Percentiles rank a stretch among this genome's conserved stretches.
phyloP scores from a whole-genome alignment of 805 yeast genomes.

The Komagataella pseudopastoris region DNA sequence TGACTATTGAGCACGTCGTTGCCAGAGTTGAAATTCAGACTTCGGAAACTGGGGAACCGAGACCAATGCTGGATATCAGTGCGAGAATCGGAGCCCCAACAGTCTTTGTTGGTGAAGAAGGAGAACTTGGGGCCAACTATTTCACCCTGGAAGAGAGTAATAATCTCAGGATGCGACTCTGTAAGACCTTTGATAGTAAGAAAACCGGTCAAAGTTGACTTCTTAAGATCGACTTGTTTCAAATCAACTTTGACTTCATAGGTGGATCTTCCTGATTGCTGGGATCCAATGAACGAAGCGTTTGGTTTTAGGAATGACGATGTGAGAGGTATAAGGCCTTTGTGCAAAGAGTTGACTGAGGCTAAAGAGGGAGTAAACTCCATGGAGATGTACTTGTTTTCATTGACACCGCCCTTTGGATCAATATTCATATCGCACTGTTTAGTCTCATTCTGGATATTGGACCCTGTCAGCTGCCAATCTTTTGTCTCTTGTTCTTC shows the following conservation, averaged over 20 bases:
- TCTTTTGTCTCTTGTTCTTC: background rate
- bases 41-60: conserved; percentile 25
- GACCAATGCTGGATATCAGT: conserved; percentile 58
- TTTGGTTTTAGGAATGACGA: conserved; percentile 46
- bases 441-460: background rate
- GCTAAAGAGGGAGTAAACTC: background rate
- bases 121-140: conserved; percentile 48
- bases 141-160: conserved; percentile 65
- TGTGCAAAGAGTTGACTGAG: background rate
- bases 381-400: background rate
- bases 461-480: background rate
- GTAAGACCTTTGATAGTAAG: conserved; percentile 55
- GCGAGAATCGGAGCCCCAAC: conserved; percentile 36
- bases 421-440: background rate
- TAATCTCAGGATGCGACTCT: conserved; percentile 43
- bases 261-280: conserved; percentile 50
- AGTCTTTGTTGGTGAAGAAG: conserved; percentile 40
- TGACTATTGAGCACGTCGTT: conserved; percentile 14
- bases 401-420: background rate
- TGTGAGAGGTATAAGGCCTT: background rate
- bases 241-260: conserved; percentile 60
- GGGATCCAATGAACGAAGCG: conserved; percentile 50
- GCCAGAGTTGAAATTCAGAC: conserved; percentile 15
- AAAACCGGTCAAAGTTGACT: conserved; percentile 43
- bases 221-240: conserved; percentile 49